A percentile compares a stretch with the other conserved stretches of the same genome.
phyloP scores from a whole-genome alignment of 208 protist species.

The Trypanosoma platydactyli region DNA sequence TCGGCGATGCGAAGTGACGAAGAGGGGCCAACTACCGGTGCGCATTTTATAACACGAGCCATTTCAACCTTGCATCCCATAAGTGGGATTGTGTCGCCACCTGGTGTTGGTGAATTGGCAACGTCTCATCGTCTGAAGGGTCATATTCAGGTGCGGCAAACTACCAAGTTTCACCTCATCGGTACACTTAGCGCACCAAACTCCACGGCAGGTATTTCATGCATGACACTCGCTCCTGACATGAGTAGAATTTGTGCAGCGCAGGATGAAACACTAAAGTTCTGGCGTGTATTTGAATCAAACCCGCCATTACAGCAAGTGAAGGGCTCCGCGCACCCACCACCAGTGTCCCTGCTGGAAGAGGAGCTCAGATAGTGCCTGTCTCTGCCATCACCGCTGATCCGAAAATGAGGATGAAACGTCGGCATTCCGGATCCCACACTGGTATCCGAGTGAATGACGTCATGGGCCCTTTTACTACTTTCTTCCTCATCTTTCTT shows the following conservation, averaged over 20 bases:
- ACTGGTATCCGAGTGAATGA: too few relatives aligned
- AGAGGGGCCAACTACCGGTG: constrained; percentile 21
- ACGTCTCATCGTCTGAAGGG: constrained; percentile 65
- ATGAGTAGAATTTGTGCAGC: constrained; percentile 70
- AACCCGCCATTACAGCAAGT: constrained; percentile 3
- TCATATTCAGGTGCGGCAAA: constrained; percentile 74
- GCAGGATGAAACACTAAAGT: constrained; percentile 86
- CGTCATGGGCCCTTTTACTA: too few relatives aligned
- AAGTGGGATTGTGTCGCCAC: constrained; percentile 51
- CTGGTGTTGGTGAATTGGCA: constrained; percentile 43
- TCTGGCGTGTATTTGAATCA: constrained; percentile 71
- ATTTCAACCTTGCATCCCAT: constrained; percentile 68
- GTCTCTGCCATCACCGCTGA: too few relatives aligned
- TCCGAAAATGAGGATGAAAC: constrained; percentile 1
- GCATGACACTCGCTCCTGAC: constrained; percentile 63
- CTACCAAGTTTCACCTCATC: constrained; percentile 57
- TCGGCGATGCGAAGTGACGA: constrained; percentile 19
- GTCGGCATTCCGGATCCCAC: too few relatives aligned
- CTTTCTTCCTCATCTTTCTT: too few relatives aligned
- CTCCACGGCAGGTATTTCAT: constrained; percentile 50
- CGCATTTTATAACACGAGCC: constrained; percentile 49
- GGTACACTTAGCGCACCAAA: constrained; percentile 58
- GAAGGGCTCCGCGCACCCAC: constrained; percentile 23
- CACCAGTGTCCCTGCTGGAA: constrained; percentile 34
- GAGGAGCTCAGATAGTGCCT: constrained; percentile 39